Base-by-base conservation (phyloP, 441 rosid species). In the Aleurites moluccanus region DNA sequence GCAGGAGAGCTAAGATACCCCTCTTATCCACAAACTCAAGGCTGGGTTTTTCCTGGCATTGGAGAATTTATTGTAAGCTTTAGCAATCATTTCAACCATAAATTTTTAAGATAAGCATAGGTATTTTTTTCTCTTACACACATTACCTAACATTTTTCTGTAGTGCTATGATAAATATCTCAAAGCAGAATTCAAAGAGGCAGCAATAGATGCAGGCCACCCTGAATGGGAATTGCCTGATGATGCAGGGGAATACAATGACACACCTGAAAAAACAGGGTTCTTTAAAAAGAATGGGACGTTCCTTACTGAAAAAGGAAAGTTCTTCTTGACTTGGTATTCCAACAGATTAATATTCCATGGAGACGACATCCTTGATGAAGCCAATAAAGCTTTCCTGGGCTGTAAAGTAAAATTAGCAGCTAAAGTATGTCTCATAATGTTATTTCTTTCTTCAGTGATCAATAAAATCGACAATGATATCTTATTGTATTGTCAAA, bases 1-100 rank as follows among this genome's bases (percentile, higher is more conserved):
- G 91, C 96, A 20, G 97, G 97, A 73, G 98, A 94, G 82, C 91
- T 91, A 8, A 85, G 98, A 72, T 91, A 91, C 69, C 92, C 98
- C 60, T 85, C 98, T 70, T 91, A 91, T 77, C 88, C 92, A 1
- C 73, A 76, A 76, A 84, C 76, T 64, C 94, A 88, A 77, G 94
- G 94, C 18, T 94, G 97, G 97, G 82, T 73, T 68, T 94, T 85
- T 67, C 96, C 98, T 0, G 96, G 96, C 61, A 85, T 90, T 6
- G 98, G 96, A 74, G 98, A 94, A 78, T 94, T 92, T 78, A 96
- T 88, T 89, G 96, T 89, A 80, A 79, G 86, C 13, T 45, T 10
- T 42, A 69, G 64, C 23, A 28, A 64, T 59, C 8, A 42, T 20
- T 52, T 64, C 50, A 57, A 66, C 8, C 11, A 35, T 35, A 27